A percentile compares a stretch with the other conserved stretches of the same genome.
phyloP scores from a whole-genome alignment of 371 early-diverging fungal genomes.

The Umbelopsis sp. region DNA sequence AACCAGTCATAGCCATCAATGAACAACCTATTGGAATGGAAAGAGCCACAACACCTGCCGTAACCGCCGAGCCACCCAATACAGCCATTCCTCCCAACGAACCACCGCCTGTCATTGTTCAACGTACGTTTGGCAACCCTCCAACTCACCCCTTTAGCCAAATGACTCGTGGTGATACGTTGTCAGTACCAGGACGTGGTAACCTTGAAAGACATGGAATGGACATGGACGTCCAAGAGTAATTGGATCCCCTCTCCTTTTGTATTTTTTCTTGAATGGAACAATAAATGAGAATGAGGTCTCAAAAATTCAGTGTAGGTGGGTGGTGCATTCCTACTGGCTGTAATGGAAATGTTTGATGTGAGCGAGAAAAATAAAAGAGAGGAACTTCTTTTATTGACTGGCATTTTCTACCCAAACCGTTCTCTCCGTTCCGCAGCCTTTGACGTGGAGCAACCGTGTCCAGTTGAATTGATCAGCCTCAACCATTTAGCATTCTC shows the following conservation, averaged over 20 bases:
- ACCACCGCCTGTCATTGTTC: not conserved
- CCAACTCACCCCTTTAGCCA: not conserved
- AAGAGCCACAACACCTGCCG: not conserved
- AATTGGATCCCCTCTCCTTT: not conserved
- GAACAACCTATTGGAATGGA: slow-evolving; percentile 8
- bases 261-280: not conserved
- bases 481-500: not conserved
- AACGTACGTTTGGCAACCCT: not conserved
- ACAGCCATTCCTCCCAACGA: not conserved
- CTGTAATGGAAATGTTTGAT: not conserved
- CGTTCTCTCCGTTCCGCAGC: not conserved
- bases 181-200: not conserved
- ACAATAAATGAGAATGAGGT: not conserved
- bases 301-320: not conserved
- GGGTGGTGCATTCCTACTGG: not conserved
- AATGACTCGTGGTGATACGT: not conserved
- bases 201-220: not conserved
- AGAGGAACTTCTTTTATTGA: no score
- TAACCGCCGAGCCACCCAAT: not conserved
- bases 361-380: no score
- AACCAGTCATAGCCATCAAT: slow-evolving; percentile 7
- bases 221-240: slow-evolving; percentile 11
- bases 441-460: not conserved
- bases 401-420: not conserved
- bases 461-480: not conserved